Evolutionary conservation across 345 rosid species (phyloP).

Genomic region (Triadica sebifera): DNA sequence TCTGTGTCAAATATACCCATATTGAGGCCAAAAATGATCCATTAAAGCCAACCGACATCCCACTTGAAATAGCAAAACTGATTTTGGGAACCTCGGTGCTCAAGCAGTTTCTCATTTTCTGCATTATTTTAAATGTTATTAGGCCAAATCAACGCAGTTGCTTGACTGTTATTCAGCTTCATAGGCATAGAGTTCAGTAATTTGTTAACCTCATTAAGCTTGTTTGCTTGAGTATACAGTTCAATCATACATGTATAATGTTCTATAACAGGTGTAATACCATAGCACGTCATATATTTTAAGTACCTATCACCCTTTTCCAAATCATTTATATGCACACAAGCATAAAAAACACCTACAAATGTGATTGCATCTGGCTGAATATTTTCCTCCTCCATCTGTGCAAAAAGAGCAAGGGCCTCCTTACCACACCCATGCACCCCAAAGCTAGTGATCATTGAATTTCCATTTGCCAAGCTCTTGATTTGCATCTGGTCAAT

Average conservation of each 20-base stretch:
- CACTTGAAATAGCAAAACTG: conserved; percentile 36
- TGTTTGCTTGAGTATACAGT: conserved; percentile 42
- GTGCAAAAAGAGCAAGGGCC: conserved; percentile 54
- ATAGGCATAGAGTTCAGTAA: conserved; percentile 20
- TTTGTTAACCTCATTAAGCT: conserved; percentile 25
- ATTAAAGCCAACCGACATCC: conserved; percentile 39
- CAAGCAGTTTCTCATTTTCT: conserved; percentile 13
- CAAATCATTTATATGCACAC: conserved; percentile 51
- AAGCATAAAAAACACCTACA: conserved; percentile 68
- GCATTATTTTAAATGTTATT: conserved; percentile 5
- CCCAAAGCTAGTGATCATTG: conserved; percentile 80
- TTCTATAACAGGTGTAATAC: conserved; percentile 50
- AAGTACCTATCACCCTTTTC: conserved; percentile 45
- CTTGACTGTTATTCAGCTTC: conserved; percentile 20
- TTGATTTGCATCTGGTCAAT: conserved; percentile 43
- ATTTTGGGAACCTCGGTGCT: conserved; percentile 16
- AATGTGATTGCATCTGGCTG: conserved; percentile 71
- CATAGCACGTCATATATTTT: conserved; percentile 43
- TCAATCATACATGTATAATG: conserved; percentile 63
- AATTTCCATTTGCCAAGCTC: conserved; percentile 71
- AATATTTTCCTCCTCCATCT: conserved; percentile 46
- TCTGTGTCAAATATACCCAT: conserved; percentile 1
- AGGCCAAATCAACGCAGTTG: conserved; percentile 21
- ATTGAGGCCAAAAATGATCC: background rate
- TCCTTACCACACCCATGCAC: conserved; percentile 71